Evolutionary conservation across 805 yeast genomes (phyloP).

Genomic region (Metschnikowia amazonensis): DNA sequence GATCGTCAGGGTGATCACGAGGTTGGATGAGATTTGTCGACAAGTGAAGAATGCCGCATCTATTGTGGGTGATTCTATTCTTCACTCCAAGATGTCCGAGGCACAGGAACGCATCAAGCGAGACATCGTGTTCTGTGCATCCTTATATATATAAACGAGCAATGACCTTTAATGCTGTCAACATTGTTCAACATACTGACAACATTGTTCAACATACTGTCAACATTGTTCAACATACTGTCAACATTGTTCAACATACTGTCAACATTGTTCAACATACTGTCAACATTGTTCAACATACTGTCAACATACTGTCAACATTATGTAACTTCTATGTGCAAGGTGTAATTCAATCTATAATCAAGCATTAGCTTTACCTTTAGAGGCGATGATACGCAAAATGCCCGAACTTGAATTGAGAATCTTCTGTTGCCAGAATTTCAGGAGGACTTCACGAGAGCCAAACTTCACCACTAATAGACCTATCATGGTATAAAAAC

Average conservation of each 20-base stretch:
- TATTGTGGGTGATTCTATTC: slow-evolving; percentile 88
- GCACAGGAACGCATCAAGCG: slow-evolving; percentile 95
- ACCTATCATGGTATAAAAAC: slow-evolving; percentile 39
- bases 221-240: no score
- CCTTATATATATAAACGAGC: slow-evolving; percentile 64
- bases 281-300: no score
- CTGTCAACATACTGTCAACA: no score
- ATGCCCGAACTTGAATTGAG: slow-evolving; percentile 25
- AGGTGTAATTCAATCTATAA: no score
- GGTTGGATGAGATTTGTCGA: slow-evolving; percentile 91
- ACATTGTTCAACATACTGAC: background rate
- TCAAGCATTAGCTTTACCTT: background rate
- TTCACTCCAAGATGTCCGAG: slow-evolving; percentile 82
- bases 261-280: no score
- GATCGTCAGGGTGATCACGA: slow-evolving; percentile 90
- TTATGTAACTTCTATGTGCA: no score
- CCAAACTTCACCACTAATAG: slow-evolving; percentile 29
- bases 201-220: no score
- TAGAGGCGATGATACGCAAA: slow-evolving; percentile 18
- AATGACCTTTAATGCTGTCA: background rate
- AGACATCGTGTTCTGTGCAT: slow-evolving; percentile 96
- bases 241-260: no score
- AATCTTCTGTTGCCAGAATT: slow-evolving; percentile 15
- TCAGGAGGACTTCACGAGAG: slow-evolving; percentile 20
- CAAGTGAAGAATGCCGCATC: slow-evolving; percentile 92